Evolutionary conservation across 768 basidiomycete species (phyloP).

Genomic region (Boletus rex-veris): DNA sequence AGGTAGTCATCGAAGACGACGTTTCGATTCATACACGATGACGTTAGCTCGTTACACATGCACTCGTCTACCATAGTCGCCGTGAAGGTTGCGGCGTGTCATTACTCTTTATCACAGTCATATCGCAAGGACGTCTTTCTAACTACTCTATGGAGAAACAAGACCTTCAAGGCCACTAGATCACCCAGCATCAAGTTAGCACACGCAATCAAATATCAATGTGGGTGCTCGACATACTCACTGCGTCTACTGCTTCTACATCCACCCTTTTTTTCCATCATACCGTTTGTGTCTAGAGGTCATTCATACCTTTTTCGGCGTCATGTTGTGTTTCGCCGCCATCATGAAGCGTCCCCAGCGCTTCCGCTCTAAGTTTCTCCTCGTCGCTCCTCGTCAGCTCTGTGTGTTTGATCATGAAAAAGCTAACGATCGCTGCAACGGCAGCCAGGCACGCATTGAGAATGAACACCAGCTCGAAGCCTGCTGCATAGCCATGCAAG

Average conservation of each 20-base stretch:
- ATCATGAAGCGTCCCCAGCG: slow-evolving; percentile 16
- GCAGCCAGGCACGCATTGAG: slow-evolving; percentile 55
- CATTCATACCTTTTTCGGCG: slow-evolving; percentile 5
- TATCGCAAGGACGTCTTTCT: neutral
- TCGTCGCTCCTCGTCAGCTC: slow-evolving; percentile 59
- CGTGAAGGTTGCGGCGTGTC: too few species aligned
- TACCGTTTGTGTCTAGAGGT: neutral
- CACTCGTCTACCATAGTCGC: too few species aligned
- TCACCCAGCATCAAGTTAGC: neutral
- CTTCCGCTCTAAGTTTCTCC: slow-evolving; percentile 42
- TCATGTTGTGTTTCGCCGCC: neutral
- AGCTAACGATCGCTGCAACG: slow-evolving; percentile 50
- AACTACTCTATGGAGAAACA: neutral
- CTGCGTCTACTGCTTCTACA: neutral
- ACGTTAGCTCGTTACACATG: too few species aligned
- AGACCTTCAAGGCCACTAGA: neutral
- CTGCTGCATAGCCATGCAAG: slow-evolving; percentile 48
- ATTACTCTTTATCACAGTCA: too few species aligned
- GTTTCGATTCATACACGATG: too few species aligned
- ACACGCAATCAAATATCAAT: neutral
- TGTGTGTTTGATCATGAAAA: slow-evolving; percentile 60
- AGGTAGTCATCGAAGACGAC: too few species aligned
- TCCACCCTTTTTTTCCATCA: neutral
- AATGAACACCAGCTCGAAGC: slow-evolving; percentile 59
- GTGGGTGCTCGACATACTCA: neutral